Conservation (phyloP, 768 basidiomycete species). For the Candolleomyces aberdarensis region DNA sequence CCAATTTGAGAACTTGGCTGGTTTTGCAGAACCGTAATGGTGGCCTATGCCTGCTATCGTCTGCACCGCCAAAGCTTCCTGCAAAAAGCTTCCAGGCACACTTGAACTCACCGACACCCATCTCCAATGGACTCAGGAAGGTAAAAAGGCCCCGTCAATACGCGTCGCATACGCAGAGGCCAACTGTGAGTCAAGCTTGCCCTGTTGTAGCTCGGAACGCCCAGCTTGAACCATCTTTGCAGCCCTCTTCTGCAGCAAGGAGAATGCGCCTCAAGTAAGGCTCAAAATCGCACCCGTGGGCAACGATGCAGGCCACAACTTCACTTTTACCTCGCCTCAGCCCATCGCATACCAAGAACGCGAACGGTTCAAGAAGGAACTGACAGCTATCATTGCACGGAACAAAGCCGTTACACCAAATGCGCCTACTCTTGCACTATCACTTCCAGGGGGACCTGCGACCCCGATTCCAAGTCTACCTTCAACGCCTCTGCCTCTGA, state of each 20-base stretch:
- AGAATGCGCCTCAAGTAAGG: conserved; percentile 74
- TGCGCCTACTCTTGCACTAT: neutral
- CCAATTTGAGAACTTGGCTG: neutral
- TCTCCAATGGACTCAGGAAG: conserved; percentile 79
- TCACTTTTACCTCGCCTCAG: conserved; percentile 72
- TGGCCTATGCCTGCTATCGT: conserved; percentile 57
- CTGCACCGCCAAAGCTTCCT: conserved; percentile 74
- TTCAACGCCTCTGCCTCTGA: conserved; percentile 13
- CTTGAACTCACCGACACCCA: conserved; percentile 72
- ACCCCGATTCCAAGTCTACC: conserved; percentile 25
- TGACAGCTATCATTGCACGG: conserved; percentile 72
- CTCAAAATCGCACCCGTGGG: conserved; percentile 69
- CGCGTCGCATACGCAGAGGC: conserved; percentile 59
- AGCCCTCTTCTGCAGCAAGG: conserved; percentile 87
- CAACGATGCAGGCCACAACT: conserved; percentile 76
- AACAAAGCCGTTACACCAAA: conserved; percentile 51
- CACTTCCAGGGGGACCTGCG: conserved; percentile 6
- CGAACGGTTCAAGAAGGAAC: conserved; percentile 78
- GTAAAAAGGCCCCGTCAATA: conserved; percentile 60
- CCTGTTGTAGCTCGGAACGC: conserved; percentile 6
- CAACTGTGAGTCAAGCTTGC: conserved; percentile 46
- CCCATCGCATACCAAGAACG: conserved; percentile 65
- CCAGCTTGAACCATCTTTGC: conserved; percentile 14
- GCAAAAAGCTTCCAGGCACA: conserved; percentile 77
- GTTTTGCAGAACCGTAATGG: conserved; percentile 3